Evolutionary conservation across 225 moss, liverwort and hornwort species (phyloP).

Genomic region (Sphagnum tenellum): DNA sequence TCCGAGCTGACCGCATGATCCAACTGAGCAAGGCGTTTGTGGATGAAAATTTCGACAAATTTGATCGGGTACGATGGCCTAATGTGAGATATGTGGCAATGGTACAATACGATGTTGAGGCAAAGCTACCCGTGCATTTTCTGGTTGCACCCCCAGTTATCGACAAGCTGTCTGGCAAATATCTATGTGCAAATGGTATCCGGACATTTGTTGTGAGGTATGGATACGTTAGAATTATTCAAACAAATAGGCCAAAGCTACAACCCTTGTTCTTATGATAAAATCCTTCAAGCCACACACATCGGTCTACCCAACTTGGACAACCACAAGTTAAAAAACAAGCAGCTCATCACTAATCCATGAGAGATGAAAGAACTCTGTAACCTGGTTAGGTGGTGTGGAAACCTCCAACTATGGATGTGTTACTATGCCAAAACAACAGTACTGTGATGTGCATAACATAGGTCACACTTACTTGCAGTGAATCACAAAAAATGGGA

Average conservation of each 20-base stretch:
- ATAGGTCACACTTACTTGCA: not conserved
- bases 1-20: slow-evolving; percentile 56
- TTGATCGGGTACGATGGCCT: slow-evolving; percentile 54
- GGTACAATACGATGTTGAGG: slow-evolving; percentile 66
- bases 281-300: too few species aligned
- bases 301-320: too few species aligned
- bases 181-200: slow-evolving; percentile 49
- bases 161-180: slow-evolving; percentile 53
- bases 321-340: too few species aligned
- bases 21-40: slow-evolving; percentile 63
- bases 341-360: too few species aligned
- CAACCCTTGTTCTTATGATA: too few species aligned
- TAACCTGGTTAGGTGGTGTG: too few species aligned
- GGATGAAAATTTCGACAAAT: slow-evolving; percentile 49
- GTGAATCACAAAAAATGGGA: slow-evolving; percentile 76
- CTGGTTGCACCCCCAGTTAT: slow-evolving; percentile 64
- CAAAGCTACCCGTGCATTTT: slow-evolving; percentile 45
- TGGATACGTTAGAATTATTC: too few species aligned
- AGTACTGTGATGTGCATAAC: too few species aligned
- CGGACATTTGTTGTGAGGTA: slow-evolving; percentile 63
- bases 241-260: too few species aligned
- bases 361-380: too few species aligned
- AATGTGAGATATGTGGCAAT: slow-evolving; percentile 56
- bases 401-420: too few species aligned
- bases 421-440: too few species aligned